Percentiles rank a stretch among this genome's conserved stretches.
These are phyloP conservation scores for Microbotryum intermedium DNA, from an alignment of 1,284 basidiomycete genomes.

Conservation along the genomic window DNA sequence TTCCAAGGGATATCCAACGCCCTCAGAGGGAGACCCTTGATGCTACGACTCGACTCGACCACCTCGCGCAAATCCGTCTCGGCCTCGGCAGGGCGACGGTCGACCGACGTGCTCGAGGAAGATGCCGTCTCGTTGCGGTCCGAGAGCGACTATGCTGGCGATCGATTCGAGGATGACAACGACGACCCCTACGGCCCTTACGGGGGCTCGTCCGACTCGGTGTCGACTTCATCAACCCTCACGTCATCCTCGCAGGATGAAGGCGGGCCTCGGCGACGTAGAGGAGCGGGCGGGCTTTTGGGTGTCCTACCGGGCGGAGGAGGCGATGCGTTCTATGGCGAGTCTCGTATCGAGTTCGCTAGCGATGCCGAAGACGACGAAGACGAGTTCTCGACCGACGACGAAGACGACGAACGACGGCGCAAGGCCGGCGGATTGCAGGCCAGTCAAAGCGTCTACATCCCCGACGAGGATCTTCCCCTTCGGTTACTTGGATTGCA, in stretches of 20 bases:
- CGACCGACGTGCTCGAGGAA: constrained; percentile 8
- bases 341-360: constrained; percentile 62
- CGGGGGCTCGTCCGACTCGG: constrained; percentile 24
- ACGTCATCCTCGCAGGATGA: constrained; percentile 18
- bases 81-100: background rate
- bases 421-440: constrained; percentile 10
- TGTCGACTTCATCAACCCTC: constrained; percentile 23
- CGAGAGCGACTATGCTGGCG: constrained; percentile 8
- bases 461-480: constrained; percentile 83
- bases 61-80: background rate
- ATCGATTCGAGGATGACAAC: constrained; percentile 29
- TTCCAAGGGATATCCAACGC: constrained; percentile 27
- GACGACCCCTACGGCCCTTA: constrained; percentile 34
- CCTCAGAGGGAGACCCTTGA: constrained; percentile 13
- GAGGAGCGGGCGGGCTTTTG: constrained; percentile 14
- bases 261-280: constrained; percentile 16
- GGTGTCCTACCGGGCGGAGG: constrained; percentile 27
- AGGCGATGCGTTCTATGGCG: constrained; percentile 66
- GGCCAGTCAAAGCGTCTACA: constrained; percentile 67
- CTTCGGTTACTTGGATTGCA: constrained; percentile 87
- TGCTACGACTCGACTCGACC: constrained; percentile 7
- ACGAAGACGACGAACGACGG: constrained; percentile 25
- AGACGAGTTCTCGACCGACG: constrained; percentile 24
- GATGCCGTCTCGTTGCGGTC: constrained; percentile 18
- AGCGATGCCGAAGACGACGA: constrained; percentile 42